Conservation (phyloP, 352 stramenopile genomes). For the Elongisporangium anandrum region DNA sequence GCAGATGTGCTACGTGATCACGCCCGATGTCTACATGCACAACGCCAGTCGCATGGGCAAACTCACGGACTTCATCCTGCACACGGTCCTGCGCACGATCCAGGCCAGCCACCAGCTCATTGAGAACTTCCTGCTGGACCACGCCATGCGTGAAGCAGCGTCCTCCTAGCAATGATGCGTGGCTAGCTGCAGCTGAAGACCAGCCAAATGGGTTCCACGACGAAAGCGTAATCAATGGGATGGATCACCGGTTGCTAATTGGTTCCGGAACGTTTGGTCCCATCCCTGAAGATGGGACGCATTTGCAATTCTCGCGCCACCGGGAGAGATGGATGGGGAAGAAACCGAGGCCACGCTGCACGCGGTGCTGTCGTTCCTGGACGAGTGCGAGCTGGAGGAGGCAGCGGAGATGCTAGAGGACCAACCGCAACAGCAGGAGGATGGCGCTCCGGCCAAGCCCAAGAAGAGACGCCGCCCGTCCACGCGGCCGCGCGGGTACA, state of each 20-base stretch:
- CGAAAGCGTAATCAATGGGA: too few relatives aligned
- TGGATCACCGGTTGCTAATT: not conserved
- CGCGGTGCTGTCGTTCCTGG: conserved; percentile 36
- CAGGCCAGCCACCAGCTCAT: conserved; percentile 43
- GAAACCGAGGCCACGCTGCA: conserved; percentile 26
- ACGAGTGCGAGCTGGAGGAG: conserved; percentile 20
- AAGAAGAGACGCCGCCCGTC: conserved; percentile 11
- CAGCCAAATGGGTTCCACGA: too few relatives aligned
- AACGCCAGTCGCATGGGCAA: conserved; percentile 5
- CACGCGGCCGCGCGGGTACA: conserved; percentile 17
- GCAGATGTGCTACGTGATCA: conserved; percentile 35
- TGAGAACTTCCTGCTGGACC: conserved; percentile 43
- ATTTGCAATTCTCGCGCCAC: not conserved
- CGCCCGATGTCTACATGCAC: conserved; percentile 49
- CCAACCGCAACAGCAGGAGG: not conserved
- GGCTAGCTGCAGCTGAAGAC: too few relatives aligned
- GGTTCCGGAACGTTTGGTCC: not conserved
- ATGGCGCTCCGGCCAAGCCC: conserved; percentile 1
- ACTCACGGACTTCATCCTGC: conserved; percentile 37
- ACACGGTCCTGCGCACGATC: conserved; percentile 27
- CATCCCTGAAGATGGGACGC: not conserved
- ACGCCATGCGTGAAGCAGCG: conserved; percentile 11
- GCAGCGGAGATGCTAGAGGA: not conserved
- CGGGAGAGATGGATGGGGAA: conserved; percentile 4
- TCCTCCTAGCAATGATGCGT: too few relatives aligned